These are phyloP conservation scores for Pholiota microspora DNA, from an alignment of 768 basidiomycete species.

Conservation along the genomic window DNA sequence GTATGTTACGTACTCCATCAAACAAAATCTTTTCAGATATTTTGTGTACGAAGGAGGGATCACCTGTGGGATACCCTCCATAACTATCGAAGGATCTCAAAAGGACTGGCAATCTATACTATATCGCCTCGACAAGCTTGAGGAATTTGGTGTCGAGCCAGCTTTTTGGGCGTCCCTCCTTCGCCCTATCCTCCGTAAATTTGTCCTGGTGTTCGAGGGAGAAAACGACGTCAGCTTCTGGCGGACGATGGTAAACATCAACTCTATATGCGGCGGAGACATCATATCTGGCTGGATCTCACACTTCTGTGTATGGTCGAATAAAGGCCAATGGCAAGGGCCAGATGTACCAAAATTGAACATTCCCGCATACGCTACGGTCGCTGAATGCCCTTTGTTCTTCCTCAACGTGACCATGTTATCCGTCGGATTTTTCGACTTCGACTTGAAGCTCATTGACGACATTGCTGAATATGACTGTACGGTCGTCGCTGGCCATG, in stretches of 20 bases:
- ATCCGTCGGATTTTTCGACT: background rate
- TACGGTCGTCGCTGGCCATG: background rate
- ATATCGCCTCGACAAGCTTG: constrained; percentile 8
- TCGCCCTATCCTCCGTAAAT: constrained; percentile 1
- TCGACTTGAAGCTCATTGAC: background rate
- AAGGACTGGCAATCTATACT: constrained; percentile 11
- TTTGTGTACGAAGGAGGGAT: constrained; percentile 7
- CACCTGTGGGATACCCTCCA: constrained; percentile 9
- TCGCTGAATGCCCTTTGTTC: background rate
- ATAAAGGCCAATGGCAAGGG: constrained; percentile 11
- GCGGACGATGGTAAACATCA: constrained; percentile 6
- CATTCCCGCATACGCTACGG: background rate
- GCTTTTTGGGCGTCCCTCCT: constrained; percentile 8
- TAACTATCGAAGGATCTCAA: constrained; percentile 13
- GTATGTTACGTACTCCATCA: background rate
- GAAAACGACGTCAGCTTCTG: constrained; percentile 13
- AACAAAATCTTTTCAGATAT: background rate
- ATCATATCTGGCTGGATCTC: constrained; percentile 11
- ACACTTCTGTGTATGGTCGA: constrained; percentile 8
- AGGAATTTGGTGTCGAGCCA: constrained; percentile 10
- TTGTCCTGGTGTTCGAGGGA: constrained; percentile 11
- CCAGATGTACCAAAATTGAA: background rate
- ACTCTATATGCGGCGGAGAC: constrained; percentile 1
- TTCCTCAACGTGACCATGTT: background rate
- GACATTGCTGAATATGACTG: background rate